Evolutionary conservation across 495 filamentous ascomycete species (phyloP).

Genomic region (Annulohypoxylon bovei): DNA sequence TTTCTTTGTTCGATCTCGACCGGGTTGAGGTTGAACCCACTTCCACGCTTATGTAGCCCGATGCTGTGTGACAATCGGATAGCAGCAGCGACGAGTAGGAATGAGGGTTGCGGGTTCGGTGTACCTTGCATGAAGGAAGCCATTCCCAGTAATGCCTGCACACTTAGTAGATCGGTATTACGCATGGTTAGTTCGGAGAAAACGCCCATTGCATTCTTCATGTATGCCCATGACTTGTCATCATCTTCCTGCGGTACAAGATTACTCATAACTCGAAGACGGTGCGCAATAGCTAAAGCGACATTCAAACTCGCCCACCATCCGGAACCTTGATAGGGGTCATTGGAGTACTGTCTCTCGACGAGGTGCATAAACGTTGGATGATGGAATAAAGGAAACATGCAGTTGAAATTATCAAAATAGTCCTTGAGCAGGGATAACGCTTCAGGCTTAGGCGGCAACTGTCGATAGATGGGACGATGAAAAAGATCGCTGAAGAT

Average conservation of each 20-base stretch:
- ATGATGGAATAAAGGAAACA: conserved; percentile 97
- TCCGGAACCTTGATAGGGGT: conserved; percentile 94
- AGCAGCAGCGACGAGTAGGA: conserved; percentile 91
- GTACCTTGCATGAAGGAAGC: conserved; percentile 96
- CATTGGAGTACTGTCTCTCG: conserved; percentile 87
- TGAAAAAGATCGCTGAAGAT: conserved; percentile 94
- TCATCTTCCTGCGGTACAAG: conserved; percentile 89
- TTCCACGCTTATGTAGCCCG: conserved; percentile 91
- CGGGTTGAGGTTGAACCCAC: conserved; percentile 87
- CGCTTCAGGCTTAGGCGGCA: conserved; percentile 84
- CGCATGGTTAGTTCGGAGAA: conserved; percentile 92
- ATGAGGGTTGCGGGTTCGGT: conserved; percentile 94
- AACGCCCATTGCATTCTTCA: conserved; percentile 96
- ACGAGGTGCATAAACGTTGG: conserved; percentile 98
- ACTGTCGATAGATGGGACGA: conserved; percentile 79
- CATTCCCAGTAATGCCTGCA: conserved; percentile 97
- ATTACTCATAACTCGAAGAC: conserved; percentile 95
- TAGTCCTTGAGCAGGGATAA: conserved; percentile 88
- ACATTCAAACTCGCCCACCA: conserved; percentile 99
- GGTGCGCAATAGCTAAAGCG: conserved; percentile 88
- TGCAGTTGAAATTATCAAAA: conserved; percentile 98
- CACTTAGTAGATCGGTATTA: conserved; percentile 93
- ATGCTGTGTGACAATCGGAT: conserved; percentile 94
- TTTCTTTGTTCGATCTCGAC: conserved; percentile 95
- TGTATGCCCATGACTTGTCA: conserved; percentile 89